Base-by-base conservation (phyloP, 495 filamentous ascomycete genomes). In the Sphaerosporella brunnea region DNA sequence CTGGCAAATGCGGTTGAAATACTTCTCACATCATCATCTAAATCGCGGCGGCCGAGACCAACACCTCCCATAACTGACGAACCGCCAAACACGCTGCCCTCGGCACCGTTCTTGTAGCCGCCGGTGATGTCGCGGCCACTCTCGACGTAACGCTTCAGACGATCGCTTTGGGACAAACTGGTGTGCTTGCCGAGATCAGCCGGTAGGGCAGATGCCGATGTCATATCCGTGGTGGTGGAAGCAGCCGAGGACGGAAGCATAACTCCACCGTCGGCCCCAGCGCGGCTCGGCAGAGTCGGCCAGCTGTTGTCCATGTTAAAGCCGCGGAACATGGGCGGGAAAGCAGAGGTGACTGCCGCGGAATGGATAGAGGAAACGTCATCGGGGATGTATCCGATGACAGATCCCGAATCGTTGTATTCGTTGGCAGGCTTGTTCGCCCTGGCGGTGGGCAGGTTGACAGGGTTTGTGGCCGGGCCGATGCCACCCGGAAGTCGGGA, bases 321-420 rank as follows among this genome's bases (percentile, higher is more conserved):
- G 63, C 79, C 80, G 43, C 83, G 84, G 64, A 99, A 99, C 82
- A 96, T 93, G 19, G 79, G 82, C 7, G 90, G 90, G 59, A 86
- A 99, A 19, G 80, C 80, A 36, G 83, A 81, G 41, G 68, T 67
- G 25, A 95, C 70, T 8, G 88, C 82, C 18, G 84, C 92, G 34
- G 87, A 88, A 61, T 99, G 86, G 28, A 96, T 80, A 1, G 85
- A 93, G 23, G 87, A 94, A 19, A 95, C 84, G 63, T 99, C 90
- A 59, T 99, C 90, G 0, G 90, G 86, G 47, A 99, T 95, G 56
- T 92, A 96, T 16, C 82, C 78, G 52, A 95, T 70, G 54, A 95
- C 78, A 19, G 86, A 95, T 18, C 84, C 82, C 25, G 79, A 77
- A 53, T 93, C 88, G 32, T 74, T 77, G 54, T 82, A 88, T 47